A percentile compares a stretch with the other conserved stretches of the same genome.
Conservation (phyloP, 2,329 filamentous ascomycete species). For the Penicillium sp. region DNA sequence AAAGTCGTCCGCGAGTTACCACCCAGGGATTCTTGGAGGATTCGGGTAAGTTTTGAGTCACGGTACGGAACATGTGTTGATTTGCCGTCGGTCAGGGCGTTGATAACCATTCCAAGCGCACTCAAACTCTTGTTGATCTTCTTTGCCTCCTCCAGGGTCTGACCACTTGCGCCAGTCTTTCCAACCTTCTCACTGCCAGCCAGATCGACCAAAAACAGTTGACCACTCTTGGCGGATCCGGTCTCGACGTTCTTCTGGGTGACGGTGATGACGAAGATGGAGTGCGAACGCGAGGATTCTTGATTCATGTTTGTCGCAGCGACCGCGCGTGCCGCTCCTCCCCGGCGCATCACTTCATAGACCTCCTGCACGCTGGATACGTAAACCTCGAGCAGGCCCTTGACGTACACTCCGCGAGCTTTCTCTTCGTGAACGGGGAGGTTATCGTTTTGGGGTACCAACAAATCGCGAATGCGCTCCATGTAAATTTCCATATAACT, state of each 20-base stretch:
- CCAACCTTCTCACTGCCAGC: constrained; percentile 98
- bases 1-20: constrained; percentile 98
- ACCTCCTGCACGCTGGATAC: constrained; percentile 95
- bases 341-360: constrained; percentile 93
- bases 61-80: constrained; percentile 94
- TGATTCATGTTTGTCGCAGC: constrained; percentile 99
- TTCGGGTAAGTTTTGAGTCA: constrained; percentile 96
- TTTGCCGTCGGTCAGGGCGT: constrained; percentile 94
- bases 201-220: constrained; percentile 96
- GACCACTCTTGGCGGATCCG: constrained; percentile 91
- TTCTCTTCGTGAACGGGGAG: constrained; percentile 98
- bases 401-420: constrained; percentile 93
- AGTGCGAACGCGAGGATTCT: constrained; percentile 96
- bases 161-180: constrained; percentile 95
- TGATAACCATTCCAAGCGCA: constrained; percentile 98
- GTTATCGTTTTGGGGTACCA: constrained; percentile 93
- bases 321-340: constrained; percentile 85
- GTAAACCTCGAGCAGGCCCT: constrained; percentile 91
- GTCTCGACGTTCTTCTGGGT: constrained; percentile 98
- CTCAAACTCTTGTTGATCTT: constrained; percentile 99
- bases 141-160: constrained; percentile 96
- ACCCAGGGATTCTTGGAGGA: constrained; percentile 93
- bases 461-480: constrained; percentile 93
- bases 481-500: constrained; percentile 99
- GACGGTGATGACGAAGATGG: constrained; percentile 95